phyloP scores from a whole-genome alignment of 2,329 filamentous ascomycete genomes.

The Fusarium sp. region DNA sequence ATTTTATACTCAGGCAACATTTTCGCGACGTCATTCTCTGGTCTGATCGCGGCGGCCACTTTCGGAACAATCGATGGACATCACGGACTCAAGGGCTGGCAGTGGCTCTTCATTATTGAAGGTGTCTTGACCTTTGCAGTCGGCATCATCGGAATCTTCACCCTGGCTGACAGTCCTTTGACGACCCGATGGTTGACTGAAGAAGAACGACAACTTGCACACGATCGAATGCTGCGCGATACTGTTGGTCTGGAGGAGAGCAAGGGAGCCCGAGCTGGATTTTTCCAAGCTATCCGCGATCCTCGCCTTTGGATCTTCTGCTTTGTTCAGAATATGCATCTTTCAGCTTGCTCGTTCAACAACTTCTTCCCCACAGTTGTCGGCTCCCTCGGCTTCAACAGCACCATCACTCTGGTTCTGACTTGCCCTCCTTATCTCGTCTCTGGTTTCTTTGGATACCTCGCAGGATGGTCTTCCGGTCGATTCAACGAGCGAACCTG shows the following conservation, averaged over 20 bases:
- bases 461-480: slow-evolving; percentile 53
- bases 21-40: slow-evolving; percentile 50
- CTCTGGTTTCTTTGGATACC: slow-evolving; percentile 51
- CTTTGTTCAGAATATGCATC: slow-evolving; percentile 49
- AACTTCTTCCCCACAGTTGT: slow-evolving; percentile 46
- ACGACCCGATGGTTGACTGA: slow-evolving; percentile 48
- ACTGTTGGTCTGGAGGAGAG: slow-evolving; percentile 45
- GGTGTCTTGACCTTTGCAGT: slow-evolving; percentile 41
- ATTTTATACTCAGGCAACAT: slow-evolving; percentile 44
- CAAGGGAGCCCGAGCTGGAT: slow-evolving; percentile 47
- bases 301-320: slow-evolving; percentile 44
- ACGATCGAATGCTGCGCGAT: slow-evolving; percentile 48
- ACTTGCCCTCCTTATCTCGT: slow-evolving; percentile 57
- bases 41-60: slow-evolving; percentile 54
- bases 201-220: slow-evolving; percentile 52
- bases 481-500: slow-evolving; percentile 52
- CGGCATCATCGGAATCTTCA: slow-evolving; percentile 45
- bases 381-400: slow-evolving; percentile 43
- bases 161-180: slow-evolving; percentile 49
- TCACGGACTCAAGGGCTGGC: slow-evolving; percentile 42
- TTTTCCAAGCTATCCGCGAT: slow-evolving; percentile 43
- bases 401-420: slow-evolving; percentile 53
- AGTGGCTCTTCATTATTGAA: slow-evolving; percentile 47
- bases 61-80: slow-evolving; percentile 46
- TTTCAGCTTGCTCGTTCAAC: slow-evolving; percentile 47